phyloP scores from a whole-genome alignment of 352 stramenopile genomes.

The Pythium periplocum region DNA sequence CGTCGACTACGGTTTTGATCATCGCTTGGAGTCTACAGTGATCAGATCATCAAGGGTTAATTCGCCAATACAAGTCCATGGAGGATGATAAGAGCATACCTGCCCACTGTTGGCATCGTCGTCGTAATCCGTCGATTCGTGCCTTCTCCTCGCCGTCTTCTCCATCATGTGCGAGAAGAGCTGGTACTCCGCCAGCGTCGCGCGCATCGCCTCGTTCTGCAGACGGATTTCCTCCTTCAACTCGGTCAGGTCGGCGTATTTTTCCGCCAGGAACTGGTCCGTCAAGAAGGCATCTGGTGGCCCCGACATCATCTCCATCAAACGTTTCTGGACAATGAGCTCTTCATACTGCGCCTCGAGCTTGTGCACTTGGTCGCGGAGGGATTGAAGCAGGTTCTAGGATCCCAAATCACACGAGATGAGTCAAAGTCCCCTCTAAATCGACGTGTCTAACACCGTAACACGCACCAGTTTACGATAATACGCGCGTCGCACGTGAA shows the following conservation, averaged over 20 bases:
- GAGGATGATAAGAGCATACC: too few species aligned
- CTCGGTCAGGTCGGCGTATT: background rate
- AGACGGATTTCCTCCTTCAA: constrained; percentile 2
- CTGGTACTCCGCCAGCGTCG: constrained; percentile 11
- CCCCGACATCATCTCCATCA: background rate
- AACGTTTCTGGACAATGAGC: constrained; percentile 7
- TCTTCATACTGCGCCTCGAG: constrained; percentile 12
- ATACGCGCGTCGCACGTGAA: too few species aligned
- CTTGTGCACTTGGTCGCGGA: constrained; percentile 10
- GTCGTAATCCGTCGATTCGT: background rate
- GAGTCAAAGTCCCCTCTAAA: too few species aligned
- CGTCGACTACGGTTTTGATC: too few species aligned
- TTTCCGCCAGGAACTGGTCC: background rate
- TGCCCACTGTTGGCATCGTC: background rate
- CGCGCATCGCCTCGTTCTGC: constrained; percentile 16
- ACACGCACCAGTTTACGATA: too few species aligned
- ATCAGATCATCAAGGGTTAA: too few species aligned
- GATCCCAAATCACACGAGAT: too few species aligned
- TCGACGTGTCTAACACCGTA: too few species aligned
- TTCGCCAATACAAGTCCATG: too few species aligned
- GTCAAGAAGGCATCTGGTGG: background rate
- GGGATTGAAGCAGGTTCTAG: constrained; percentile 13
- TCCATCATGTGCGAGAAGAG: background rate
- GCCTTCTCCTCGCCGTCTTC: too few species aligned
- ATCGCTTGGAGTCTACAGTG: too few species aligned